Percentiles rank a stretch among this genome's conserved stretches.
Conservation (phyloP, 495 filamentous ascomycete species). For the Aspergillus asperescens region DNA sequence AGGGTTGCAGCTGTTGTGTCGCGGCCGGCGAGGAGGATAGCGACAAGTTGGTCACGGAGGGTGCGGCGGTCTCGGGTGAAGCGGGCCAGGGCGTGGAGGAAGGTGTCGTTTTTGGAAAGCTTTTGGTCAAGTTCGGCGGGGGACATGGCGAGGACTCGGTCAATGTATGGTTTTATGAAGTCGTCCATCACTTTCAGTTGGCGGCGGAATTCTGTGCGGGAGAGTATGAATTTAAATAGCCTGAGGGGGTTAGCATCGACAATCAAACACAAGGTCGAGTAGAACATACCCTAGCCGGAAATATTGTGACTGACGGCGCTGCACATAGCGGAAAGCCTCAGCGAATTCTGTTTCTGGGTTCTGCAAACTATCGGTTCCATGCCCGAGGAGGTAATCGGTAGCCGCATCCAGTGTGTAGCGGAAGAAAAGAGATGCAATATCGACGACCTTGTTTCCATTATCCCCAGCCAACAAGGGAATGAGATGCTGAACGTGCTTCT, state of each 20-base stretch:
- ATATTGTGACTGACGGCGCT: constrained; percentile 59
- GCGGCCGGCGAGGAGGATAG: constrained; percentile 72
- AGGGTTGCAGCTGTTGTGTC: constrained; percentile 76
- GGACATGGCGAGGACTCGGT: constrained; percentile 56
- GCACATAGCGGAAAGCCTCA: constrained; percentile 69
- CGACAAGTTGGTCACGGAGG: constrained; percentile 73
- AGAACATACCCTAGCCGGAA: constrained; percentile 47
- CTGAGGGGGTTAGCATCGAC: constrained; percentile 18
- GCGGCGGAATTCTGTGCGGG: constrained; percentile 52
- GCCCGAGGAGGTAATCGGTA: constrained; percentile 82
- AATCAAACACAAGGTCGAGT: background rate
- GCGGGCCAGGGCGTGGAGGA: constrained; percentile 71
- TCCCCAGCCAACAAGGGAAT: constrained; percentile 54
- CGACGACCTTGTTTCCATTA: constrained; percentile 50
- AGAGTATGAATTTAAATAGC: constrained; percentile 50
- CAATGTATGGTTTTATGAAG: constrained; percentile 71
- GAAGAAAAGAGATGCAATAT: constrained; percentile 70
- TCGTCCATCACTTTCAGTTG: constrained; percentile 64
- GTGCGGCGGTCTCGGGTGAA: constrained; percentile 69
- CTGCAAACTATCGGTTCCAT: constrained; percentile 65
- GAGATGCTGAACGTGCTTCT: constrained; percentile 65
- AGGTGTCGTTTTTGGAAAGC: constrained; percentile 65
- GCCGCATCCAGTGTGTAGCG: constrained; percentile 76
- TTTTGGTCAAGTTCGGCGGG: constrained; percentile 59
- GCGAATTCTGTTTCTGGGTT: constrained; percentile 54